phyloP scores from a whole-genome alignment of 2,329 filamentous ascomycete species.

The Sordariomycetes sp. region DNA sequence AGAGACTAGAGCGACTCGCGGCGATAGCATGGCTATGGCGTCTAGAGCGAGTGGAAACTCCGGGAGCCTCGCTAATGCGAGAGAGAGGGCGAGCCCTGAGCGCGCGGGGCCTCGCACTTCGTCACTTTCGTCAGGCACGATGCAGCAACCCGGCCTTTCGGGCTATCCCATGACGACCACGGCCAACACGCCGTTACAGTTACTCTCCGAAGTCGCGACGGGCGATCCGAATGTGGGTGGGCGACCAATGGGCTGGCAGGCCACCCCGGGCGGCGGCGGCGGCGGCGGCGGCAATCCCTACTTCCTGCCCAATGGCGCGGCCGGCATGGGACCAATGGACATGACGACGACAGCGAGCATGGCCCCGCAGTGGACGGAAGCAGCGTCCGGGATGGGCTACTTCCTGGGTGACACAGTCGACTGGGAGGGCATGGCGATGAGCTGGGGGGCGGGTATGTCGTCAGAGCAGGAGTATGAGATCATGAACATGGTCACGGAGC shows the following conservation, averaged over 20 bases:
- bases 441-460: constrained; percentile 8
- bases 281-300: background rate
- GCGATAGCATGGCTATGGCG: background rate
- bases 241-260: background rate
- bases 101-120: background rate
- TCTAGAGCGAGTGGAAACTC: background rate
- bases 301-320: background rate
- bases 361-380: background rate
- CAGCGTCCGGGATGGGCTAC: constrained; percentile 1
- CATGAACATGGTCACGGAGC: background rate
- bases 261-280: background rate
- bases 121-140: too few species aligned
- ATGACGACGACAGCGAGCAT: background rate
- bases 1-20: background rate
- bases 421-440: constrained; percentile 9
- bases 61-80: background rate
- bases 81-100: background rate
- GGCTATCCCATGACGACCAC: constrained; percentile 14
- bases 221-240: constrained; percentile 8
- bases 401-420: constrained; percentile 5
- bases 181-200: constrained; percentile 42
- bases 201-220: constrained; percentile 47
- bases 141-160: background rate
- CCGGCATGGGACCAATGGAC: background rate
- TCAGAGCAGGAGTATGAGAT: constrained; percentile 4